Percentiles rank a stretch among this genome's conserved stretches.
Evolutionary conservation across 2,329 filamentous ascomycete species (phyloP).

Genomic region (Aspergillus flavus): DNA sequence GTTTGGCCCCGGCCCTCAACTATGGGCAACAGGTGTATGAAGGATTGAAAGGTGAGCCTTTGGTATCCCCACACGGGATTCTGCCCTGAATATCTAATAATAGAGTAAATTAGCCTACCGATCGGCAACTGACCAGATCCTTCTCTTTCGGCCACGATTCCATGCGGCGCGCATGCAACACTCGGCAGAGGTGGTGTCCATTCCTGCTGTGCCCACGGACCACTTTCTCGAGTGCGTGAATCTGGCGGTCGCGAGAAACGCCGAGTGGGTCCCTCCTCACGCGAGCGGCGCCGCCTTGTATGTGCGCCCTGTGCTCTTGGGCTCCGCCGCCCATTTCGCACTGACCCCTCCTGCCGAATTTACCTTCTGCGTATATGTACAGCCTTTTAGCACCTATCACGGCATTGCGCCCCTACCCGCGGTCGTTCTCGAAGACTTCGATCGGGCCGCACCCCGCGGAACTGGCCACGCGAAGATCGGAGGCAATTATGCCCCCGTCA

Average conservation of each 20-base stretch:
- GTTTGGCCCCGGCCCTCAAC: slow-evolving; percentile 58
- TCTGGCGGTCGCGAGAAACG: slow-evolving; percentile 5
- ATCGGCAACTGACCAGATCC: slow-evolving; percentile 27
- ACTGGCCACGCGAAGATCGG: slow-evolving; percentile 39
- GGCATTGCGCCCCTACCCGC: slow-evolving; percentile 17
- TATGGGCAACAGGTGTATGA: slow-evolving; percentile 60
- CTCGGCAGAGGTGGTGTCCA: slow-evolving; percentile 32
- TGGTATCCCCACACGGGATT: not conserved
- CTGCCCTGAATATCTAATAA: not conserved
- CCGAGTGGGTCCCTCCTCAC: slow-evolving; percentile 17
- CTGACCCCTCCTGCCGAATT: slow-evolving; percentile 28
- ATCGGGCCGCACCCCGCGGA: slow-evolving; percentile 38
- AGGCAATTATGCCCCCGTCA: slow-evolving; percentile 42
- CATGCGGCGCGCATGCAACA: slow-evolving; percentile 33
- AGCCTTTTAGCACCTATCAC: slow-evolving; percentile 13
- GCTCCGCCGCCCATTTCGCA: slow-evolving; percentile 27
- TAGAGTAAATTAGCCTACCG: slow-evolving; percentile 18
- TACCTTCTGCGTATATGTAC: slow-evolving; percentile 36
- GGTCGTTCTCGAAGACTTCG: slow-evolving; percentile 38
- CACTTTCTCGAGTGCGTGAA: slow-evolving; percentile 25
- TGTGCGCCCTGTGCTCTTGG: slow-evolving; percentile 39
- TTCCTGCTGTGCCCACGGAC: slow-evolving; percentile 33
- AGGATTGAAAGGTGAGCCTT: slow-evolving; percentile 47
- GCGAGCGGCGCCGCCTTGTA: slow-evolving; percentile 34
- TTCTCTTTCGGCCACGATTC: slow-evolving; percentile 34